These are phyloP conservation scores for Potentilla sterilis DNA, from an alignment of 306 rosid genomes.

Conservation along the genomic window DNA sequence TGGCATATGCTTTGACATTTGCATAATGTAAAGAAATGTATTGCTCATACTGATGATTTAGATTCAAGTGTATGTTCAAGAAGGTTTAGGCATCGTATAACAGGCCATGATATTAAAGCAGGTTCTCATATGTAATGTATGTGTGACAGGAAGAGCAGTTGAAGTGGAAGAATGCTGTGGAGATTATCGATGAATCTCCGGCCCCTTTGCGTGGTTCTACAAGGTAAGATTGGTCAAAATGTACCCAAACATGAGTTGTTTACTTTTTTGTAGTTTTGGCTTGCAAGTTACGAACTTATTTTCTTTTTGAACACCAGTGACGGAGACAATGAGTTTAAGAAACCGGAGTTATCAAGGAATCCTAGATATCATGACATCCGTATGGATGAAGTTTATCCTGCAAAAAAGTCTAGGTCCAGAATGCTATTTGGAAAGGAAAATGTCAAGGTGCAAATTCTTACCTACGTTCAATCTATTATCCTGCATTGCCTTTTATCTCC, in stretches of 20 bases:
- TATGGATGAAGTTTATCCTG: slow-evolving; percentile 70
- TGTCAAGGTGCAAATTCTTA: slow-evolving; percentile 46
- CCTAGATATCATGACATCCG: slow-evolving; percentile 63
- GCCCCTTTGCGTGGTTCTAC: slow-evolving; percentile 28
- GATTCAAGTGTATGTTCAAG: neutral
- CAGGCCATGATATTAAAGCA: neutral
- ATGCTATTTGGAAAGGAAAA: slow-evolving; percentile 64
- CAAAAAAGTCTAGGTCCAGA: slow-evolving; percentile 47
- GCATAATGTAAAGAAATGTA: neutral
- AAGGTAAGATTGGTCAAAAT: slow-evolving; percentile 23
- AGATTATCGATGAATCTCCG: slow-evolving; percentile 41
- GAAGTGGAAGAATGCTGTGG: slow-evolving; percentile 32
- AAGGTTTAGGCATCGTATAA: neutral
- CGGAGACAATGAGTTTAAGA: slow-evolving; percentile 41
- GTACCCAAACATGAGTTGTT: neutral
- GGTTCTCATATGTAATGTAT: neutral
- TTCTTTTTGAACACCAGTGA: slow-evolving; percentile 34
- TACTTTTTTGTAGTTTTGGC: slow-evolving; percentile 18
- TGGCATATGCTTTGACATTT: neutral
- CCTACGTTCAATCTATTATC: neutral
- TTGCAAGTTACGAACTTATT: slow-evolving; percentile 12
- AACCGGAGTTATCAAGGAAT: slow-evolving; percentile 37
- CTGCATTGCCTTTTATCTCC: neutral
- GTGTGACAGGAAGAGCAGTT: slow-evolving; percentile 53
- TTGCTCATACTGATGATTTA: neutral